These are phyloP conservation scores for Heritiera littoralis DNA, from an alignment of 345 rosid genomes.

Conservation along the genomic window DNA sequence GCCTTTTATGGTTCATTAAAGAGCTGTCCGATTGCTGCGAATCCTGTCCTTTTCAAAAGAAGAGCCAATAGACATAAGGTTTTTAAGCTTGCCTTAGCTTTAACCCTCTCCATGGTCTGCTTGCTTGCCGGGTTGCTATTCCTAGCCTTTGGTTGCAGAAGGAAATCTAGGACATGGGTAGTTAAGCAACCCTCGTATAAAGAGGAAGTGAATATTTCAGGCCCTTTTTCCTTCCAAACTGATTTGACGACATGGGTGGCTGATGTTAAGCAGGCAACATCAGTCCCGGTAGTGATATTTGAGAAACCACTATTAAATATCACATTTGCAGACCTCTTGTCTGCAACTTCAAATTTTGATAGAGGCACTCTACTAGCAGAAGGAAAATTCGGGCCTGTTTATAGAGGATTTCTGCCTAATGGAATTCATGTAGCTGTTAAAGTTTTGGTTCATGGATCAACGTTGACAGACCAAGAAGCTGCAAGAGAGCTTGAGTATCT, in stretches of 20 bases:
- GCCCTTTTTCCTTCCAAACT: conserved; percentile 86
- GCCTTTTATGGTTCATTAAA: conserved; percentile 66
- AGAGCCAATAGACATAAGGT: conserved; percentile 47
- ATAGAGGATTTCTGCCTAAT: conserved; percentile 82
- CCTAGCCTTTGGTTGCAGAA: conserved; percentile 70
- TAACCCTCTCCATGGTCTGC: conserved; percentile 66
- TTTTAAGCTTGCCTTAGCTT: conserved; percentile 66
- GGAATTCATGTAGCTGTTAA: conserved; percentile 94
- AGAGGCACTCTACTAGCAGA: conserved; percentile 87
- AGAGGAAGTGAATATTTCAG: conserved; percentile 75
- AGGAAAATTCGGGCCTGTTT: conserved; percentile 93
- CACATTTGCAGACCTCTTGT: conserved; percentile 84
- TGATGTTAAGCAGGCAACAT: conserved; percentile 81
- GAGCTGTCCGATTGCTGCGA: conserved; percentile 86
- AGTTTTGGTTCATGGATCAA: conserved; percentile 89
- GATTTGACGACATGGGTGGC: conserved; percentile 96
- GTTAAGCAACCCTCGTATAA: conserved; percentile 62
- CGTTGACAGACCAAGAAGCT: conserved; percentile 88
- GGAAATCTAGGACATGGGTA: conserved; percentile 53
- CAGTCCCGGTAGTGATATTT: conserved; percentile 74
- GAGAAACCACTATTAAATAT: conserved; percentile 89
- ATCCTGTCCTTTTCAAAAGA: conserved; percentile 56
- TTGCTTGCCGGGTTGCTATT: conserved; percentile 64
- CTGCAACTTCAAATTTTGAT: conserved; percentile 88
- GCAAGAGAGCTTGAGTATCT: conserved; percentile 89